Base-by-base conservation (phyloP, 192 early-diverging fungal genomes). In the Neocallimastix lanati region DNA sequence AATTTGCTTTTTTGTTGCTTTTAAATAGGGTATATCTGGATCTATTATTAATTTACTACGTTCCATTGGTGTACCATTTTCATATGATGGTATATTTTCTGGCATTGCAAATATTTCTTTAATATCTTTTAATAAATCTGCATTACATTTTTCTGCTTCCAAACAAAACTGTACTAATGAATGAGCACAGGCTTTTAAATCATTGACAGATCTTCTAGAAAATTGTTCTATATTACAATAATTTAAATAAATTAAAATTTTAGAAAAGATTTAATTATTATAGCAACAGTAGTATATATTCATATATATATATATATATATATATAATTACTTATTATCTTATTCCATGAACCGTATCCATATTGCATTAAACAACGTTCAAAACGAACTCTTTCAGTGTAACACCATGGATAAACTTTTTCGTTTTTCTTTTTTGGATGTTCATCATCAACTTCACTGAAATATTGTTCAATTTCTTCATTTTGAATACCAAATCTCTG, bases 1-100 rank as follows among this genome's bases (percentile, higher is more conserved):
- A 14, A 85, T 85, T 83, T 85, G 28, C 25, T 80, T 28, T 28
- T 78, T 81, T 25, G 80, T 81, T 77, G 81, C 80, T 30, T 81
- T 79, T 28, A 81, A 29, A 76, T 81, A 81, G 15, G 81, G 80
- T 28, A 81, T 30, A 13, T 79, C 77, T 25, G 29, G 29, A 29
- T 81, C n/a, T 78, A 77, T 77, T 81, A 78, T 84, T 35, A 30
- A 88, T 88, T 77, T 93, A 88, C 78, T 87, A 85, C 77, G 88
- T 91, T 14, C 92, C 92, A 78, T 86, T 87, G 16, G 83, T 81
- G 77, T 90, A 93, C 12, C 92, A 92, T 90, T 84, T 15, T 87
- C 81, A n/a, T 86, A 85, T 12, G 85, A 83, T 29, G 82, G 81
- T n/a, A 84, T 84, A 13, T 85, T 86, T 80, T 87, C 85, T 4